Evolutionary conservation across 208 protist genomes (phyloP).

Genomic region (Leishmania major): DNA sequence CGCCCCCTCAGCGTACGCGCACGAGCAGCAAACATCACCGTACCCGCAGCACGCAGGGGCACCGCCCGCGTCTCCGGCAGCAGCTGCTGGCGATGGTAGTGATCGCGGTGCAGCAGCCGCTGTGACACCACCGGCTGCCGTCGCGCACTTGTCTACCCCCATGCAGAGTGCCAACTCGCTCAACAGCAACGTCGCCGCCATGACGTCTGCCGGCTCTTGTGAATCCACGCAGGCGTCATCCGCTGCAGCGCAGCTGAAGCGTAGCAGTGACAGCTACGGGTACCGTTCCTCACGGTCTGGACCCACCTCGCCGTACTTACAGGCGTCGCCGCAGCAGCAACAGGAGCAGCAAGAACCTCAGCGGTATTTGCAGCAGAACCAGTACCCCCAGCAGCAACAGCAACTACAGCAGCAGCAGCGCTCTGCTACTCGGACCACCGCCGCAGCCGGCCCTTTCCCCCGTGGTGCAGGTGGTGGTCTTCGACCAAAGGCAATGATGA

Average conservation of each 20-base stretch:
- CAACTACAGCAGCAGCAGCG: constrained; percentile 13
- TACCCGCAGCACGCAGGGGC: not conserved
- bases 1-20: not conserved
- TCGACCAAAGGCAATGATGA: not conserved
- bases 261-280: not conserved
- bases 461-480: no score
- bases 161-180: not conserved
- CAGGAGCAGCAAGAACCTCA: constrained; percentile 17
- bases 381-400: constrained; percentile 16
- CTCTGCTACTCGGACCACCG: not conserved
- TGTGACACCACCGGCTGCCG: not conserved
- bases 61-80: not conserved
- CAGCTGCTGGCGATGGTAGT: not conserved
- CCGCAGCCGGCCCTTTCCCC: not conserved
- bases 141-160: not conserved
- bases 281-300: not conserved
- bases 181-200: not conserved
- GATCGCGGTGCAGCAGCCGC: not conserved
- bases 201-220: not conserved
- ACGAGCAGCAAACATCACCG: not conserved
- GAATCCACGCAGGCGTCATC: not conserved
- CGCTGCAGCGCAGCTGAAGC: not conserved
- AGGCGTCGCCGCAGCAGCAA: constrained; percentile 10
- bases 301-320: not conserved
- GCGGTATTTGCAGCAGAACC: constrained; percentile 4